phyloP scores from a whole-genome alignment of 257 asterid genomes.

The Catharanthus roseus region DNA sequence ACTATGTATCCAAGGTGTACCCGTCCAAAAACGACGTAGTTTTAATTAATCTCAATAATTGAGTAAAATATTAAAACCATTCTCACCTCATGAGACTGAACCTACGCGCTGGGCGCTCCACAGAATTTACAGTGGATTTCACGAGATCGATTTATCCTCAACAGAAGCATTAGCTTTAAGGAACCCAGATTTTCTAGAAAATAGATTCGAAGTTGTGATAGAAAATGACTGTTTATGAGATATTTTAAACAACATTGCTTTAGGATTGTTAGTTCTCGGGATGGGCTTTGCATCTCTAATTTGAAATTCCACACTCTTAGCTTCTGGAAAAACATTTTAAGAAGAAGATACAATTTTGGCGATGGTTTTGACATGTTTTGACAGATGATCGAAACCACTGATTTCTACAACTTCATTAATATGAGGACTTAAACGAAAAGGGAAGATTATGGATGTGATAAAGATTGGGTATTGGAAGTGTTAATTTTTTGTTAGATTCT shows the following conservation, averaged over 20 bases:
- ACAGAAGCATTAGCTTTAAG: background rate
- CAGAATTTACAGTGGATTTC: slow-evolving; percentile 21
- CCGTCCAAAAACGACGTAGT: too few species aligned
- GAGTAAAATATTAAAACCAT: too few species aligned
- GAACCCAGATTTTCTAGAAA: background rate
- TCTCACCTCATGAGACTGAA: too few species aligned
- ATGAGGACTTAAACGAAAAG: slow-evolving; percentile 20
- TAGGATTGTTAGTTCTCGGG: slow-evolving; percentile 9
- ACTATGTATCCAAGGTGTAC: too few species aligned
- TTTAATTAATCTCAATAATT: too few species aligned
- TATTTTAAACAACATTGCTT: slow-evolving; percentile 8
- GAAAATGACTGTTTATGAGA: slow-evolving; percentile 40
- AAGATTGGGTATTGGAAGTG: background rate
- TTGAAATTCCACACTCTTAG: background rate
- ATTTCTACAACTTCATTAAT: slow-evolving; percentile 16
- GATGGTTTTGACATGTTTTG: slow-evolving; percentile 21
- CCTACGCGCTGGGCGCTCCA: too few species aligned
- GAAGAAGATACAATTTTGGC: slow-evolving; percentile 13
- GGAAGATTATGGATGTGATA: slow-evolving; percentile 1
- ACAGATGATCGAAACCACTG: slow-evolving; percentile 23
- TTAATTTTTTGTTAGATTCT: too few species aligned
- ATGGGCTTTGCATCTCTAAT: slow-evolving; percentile 13
- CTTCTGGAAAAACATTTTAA: background rate
- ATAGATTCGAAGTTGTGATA: slow-evolving; percentile 25
- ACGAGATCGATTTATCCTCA: slow-evolving; percentile 21